Conservation (phyloP, 352 stramenopile species). For the Phytophthora fragariae region DNA sequence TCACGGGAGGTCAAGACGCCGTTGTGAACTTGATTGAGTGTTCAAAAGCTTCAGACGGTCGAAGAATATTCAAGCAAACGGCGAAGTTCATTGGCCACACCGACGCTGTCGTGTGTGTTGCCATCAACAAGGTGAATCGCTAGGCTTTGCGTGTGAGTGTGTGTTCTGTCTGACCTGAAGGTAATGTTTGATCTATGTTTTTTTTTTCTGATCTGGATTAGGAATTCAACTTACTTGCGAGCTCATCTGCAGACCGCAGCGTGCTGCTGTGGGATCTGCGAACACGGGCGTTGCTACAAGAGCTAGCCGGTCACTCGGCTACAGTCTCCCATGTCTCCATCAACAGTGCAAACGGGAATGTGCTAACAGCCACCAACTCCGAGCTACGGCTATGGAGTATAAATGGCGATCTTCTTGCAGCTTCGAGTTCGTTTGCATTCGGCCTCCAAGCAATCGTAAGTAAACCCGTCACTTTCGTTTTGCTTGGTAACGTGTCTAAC, state of each 20-base stretch:
- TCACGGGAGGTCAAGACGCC: constrained; percentile 73
- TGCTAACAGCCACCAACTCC: constrained; percentile 55
- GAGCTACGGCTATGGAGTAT: constrained; percentile 83
- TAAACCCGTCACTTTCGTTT: not conserved
- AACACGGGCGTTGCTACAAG: constrained; percentile 61
- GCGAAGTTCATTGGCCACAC: constrained; percentile 75
- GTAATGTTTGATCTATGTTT: not conserved
- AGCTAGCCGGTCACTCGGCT: constrained; percentile 60
- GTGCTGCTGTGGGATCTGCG: constrained; percentile 81
- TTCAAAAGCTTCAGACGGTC: constrained; percentile 55
- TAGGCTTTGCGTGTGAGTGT: not conserved
- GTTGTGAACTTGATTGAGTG: constrained; percentile 81
- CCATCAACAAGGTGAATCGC: constrained; percentile 67
- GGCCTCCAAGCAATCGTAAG: constrained; percentile 69
- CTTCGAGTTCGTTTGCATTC: constrained; percentile 48
- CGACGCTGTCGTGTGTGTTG: constrained; percentile 64
- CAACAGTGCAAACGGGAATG: constrained; percentile 73
- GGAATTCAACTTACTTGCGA: constrained; percentile 76
- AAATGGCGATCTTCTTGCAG: constrained; percentile 77
- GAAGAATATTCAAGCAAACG: constrained; percentile 73
- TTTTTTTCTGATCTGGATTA: constrained; percentile 10
- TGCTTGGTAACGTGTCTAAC: constrained; percentile 6
- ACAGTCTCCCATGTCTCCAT: constrained; percentile 68
- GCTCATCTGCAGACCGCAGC: constrained; percentile 60
- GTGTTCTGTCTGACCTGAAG: not conserved